Evolutionary conservation across 441 rosid genomes (phyloP), one percentile per base, ranked within the genome.

Genomic region (Kokia cookei): DNA sequence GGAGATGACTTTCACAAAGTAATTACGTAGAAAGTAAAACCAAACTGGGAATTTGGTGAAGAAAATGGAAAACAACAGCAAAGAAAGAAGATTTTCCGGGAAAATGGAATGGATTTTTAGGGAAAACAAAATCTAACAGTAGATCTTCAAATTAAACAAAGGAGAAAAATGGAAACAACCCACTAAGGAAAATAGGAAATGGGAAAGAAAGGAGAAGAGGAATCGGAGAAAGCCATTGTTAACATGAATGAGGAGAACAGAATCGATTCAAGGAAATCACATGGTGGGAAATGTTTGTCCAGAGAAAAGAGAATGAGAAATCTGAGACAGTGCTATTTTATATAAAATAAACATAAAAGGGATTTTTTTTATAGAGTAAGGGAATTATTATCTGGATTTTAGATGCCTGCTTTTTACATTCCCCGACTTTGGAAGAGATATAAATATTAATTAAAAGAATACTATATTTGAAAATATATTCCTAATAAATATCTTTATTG

Each of bases 241-340:
- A 1, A 7, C 32, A 32, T 35, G 26, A 65, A 79, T 59, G 3
- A 24, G 65, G 6, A 24, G 37, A 24, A 6, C 0, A 47, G 80
- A 81, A 85, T 54, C 12, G 59, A 54, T 17, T 70, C 64, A 55
- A 19, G 32, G 43, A 75, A 74, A 81, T 81, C 83, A 83, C 81
- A 85, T 76, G 78, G 76, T 26, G 12, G 27, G 47, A 32, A 13
- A 55, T 54, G 27, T 13, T n/a, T 51, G 40, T 43, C 3, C 32
- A 19, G 7, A 53, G n/a, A 63, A 11, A 7, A 19, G 2, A 53
- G n/a, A 57, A 11, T 4, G 19, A 19, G 61, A 72, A 75, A 57
- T 72, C 15, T 65, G 11, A 15, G 50, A 35, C 15, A 8, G 8
- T 54, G 8, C 29, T 9, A 55, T 55, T 55, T 71, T 22, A 26